Percentiles rank a stretch among this genome's conserved stretches.
Conservation (phyloP, 768 basidiomycete genomes). For the Guyanaporus albipodus region DNA sequence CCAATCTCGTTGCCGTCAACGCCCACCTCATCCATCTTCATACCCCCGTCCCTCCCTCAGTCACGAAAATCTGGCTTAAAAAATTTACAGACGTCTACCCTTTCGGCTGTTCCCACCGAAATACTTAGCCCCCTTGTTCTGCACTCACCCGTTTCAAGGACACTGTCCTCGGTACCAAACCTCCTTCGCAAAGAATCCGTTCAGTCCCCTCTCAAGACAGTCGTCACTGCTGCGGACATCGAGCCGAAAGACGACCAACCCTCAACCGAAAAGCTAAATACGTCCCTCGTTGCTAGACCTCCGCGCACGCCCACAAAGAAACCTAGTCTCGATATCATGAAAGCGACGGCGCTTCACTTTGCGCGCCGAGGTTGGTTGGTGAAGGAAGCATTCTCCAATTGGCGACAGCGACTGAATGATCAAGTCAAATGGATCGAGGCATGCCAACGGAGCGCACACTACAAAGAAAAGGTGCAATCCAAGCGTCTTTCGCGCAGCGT, state of each 20-base stretch:
- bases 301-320: conserved; percentile 5
- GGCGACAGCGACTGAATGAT: conserved; percentile 45
- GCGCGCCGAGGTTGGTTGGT: conserved; percentile 38
- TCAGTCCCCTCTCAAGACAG: conserved; percentile 24
- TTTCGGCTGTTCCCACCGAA: conserved; percentile 25
- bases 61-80: conserved; percentile 20
- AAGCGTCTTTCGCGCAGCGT: conserved; percentile 32
- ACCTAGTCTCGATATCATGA: conserved; percentile 26
- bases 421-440: conserved; percentile 60
- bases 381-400: conserved; percentile 40
- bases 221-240: conserved; percentile 9
- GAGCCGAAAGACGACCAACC: conserved; percentile 6
- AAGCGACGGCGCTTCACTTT: conserved; percentile 42
- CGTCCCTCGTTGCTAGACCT: background rate
- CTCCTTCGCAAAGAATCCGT: conserved; percentile 23
- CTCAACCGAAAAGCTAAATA: conserved; percentile 2
- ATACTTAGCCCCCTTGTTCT: conserved; percentile 30
- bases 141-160: conserved; percentile 24
- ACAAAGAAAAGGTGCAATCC: conserved; percentile 47
- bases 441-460: conserved; percentile 54
- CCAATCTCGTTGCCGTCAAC: conserved; percentile 35
- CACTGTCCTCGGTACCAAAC: conserved; percentile 15
- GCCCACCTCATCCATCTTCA: conserved; percentile 22
- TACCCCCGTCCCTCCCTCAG: conserved; percentile 11
- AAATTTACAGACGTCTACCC: conserved; percentile 23